phyloP scores from a whole-genome alignment of 2,329 filamentous ascomycete species.

The Aspergillus novoparasiticus region DNA sequence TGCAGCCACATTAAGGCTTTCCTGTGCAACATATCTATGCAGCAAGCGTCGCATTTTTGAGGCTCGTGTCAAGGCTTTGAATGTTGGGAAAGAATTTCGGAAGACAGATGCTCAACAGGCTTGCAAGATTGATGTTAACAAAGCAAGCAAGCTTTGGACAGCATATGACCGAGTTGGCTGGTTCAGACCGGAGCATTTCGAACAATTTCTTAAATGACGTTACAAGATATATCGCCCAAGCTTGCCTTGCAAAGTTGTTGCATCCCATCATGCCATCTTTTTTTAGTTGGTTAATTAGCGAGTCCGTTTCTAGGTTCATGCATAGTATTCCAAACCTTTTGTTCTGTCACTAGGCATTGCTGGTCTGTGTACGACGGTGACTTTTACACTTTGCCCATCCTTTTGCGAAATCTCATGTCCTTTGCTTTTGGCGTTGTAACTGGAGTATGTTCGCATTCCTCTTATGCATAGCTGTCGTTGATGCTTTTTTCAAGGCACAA shows the following conservation, averaged over 20 bases:
- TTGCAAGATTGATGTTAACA: slow-evolving; percentile 99
- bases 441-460: background rate
- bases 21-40: slow-evolving; percentile 84
- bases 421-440: background rate
- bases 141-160: slow-evolving; percentile 88
- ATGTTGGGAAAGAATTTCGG: slow-evolving; percentile 78
- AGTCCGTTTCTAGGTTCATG: background rate
- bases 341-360: slow-evolving; percentile 10
- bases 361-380: slow-evolving; percentile 10
- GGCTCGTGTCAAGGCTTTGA: slow-evolving; percentile 67
- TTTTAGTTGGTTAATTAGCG: slow-evolving; percentile 12
- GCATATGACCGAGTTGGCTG: slow-evolving; percentile 86
- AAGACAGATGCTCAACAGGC: slow-evolving; percentile 95
- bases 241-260: background rate
- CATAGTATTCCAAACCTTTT: background rate
- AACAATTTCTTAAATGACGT: slow-evolving; percentile 40
- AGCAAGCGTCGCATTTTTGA: slow-evolving; percentile 92
- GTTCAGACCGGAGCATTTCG: slow-evolving; percentile 63
- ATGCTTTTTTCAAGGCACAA: background rate
- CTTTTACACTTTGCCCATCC: background rate
- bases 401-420: background rate
- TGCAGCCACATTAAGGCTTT: slow-evolving; percentile 77
- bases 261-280: background rate
- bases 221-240: background rate
- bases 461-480: slow-evolving; percentile 1